Evolutionary conservation across 345 rosid genomes (phyloP), one percentile per base, ranked within the genome.

Genomic region (Turritis glabra): DNA sequence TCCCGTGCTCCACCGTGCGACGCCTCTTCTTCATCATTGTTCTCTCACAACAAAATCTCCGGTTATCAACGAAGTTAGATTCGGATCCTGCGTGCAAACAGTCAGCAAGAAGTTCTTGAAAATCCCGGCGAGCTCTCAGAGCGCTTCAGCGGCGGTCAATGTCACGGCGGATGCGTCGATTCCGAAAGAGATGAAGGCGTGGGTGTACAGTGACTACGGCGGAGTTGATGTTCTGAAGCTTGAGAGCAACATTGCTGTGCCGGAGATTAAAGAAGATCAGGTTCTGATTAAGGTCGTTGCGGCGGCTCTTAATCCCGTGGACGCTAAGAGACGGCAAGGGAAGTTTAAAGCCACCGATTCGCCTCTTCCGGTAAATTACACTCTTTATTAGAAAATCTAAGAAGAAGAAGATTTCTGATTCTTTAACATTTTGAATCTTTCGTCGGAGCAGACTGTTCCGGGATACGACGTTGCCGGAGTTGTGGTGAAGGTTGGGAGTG

Each of bases 311-410:
- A 94, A 94, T 72, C 98, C 96, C 25, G 98, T 94, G 55, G 98
- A 94, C 69, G 87, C 77, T 8, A 91, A 91, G 73, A 75, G 97
- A 69, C 83, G 93, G 64, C 91, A 84, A 84, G 96, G 97, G n/a
- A 94, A 91, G 61, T 94, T 94, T 77, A 90, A 94, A 86, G 90
- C 97, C 75, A 88, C 97, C 1, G 98, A 93, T 82, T 91, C 91
- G 56, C 90, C 86, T 74, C 95, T 91, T 27, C 95, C 96, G 84
- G 94, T 93, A 88, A 60, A 9, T 29, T 37, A 2, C 46, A 60
- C 48, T 71, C 33, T 57, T 3, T 54, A 0, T 22, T 1, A 5
- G 14, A 40, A 25, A 14, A 21, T 3, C 9, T 66, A 19, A 30
- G 1, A 14, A 14, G 26, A 27, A 48, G 38, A 43, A 18, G 35